A percentile compares a stretch with the other conserved stretches of the same genome.
Evolutionary conservation across 768 basidiomycete species (phyloP).

Genomic region (Psilocybe azurescens): DNA sequence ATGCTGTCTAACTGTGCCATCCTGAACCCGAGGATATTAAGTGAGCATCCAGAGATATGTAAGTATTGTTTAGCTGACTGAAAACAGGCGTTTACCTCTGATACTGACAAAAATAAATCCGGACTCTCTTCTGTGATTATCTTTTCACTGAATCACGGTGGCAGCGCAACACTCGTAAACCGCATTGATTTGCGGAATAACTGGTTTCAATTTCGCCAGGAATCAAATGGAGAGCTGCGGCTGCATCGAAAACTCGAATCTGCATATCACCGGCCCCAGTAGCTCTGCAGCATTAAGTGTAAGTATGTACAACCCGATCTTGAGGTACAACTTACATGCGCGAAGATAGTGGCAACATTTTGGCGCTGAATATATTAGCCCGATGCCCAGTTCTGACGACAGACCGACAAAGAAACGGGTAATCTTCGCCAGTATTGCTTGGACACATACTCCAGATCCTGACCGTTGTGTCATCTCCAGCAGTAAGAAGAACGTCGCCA

Average conservation of each 20-base stretch:
- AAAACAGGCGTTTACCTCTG: constrained; percentile 56
- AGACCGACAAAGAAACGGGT: constrained; percentile 68
- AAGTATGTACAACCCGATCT: background rate
- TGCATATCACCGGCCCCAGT: constrained; percentile 79
- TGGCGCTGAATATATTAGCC: constrained; percentile 85
- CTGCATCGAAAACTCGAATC: constrained; percentile 80
- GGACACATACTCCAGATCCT: constrained; percentile 80
- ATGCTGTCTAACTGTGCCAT: constrained; percentile 88
- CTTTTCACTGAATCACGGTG: constrained; percentile 78
- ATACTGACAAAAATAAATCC: constrained; percentile 76
- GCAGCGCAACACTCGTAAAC: constrained; percentile 65
- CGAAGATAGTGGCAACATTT: constrained; percentile 80
- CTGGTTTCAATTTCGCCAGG: constrained; percentile 46
- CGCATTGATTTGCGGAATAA: constrained; percentile 53
- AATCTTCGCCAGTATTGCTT: constrained; percentile 47
- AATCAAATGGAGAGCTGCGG: constrained; percentile 36
- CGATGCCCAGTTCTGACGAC: constrained; percentile 82
- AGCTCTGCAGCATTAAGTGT: constrained; percentile 43
- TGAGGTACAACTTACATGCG: constrained; percentile 62
- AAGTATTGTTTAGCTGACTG: constrained; percentile 8
- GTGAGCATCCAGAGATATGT: background rate
- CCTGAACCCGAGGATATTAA: constrained; percentile 44
- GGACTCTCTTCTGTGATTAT: constrained; percentile 83
- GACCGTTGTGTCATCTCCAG: constrained; percentile 78
- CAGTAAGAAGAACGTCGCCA: constrained; percentile 69